Evolutionary conservation across 2,329 filamentous ascomycete genomes (phyloP), one percentile per base, ranked within the genome.

Genomic region (Beauveria bassiana): DNA sequence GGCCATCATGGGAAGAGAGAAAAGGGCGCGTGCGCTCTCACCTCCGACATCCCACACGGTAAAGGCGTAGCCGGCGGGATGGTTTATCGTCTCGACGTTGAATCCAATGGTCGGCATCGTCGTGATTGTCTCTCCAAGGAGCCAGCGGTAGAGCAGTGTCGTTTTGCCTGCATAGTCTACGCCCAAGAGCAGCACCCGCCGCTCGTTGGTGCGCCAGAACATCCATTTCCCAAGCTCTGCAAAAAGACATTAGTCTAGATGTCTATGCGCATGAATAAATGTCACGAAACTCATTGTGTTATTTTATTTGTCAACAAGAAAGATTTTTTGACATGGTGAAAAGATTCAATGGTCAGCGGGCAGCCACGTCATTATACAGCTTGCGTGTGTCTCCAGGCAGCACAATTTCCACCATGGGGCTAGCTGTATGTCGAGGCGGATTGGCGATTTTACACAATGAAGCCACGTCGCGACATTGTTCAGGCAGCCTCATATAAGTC

Each of bases 71-170:
- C 66, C 65, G 51, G 65, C 59, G 0, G 64, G 40, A 47, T 66
- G 62, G 1, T 67, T 64, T 0, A 93, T 87, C 2, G 86, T 90
- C 78, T 97, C 93, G 65, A 97, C 90, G 72, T 97, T 97, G 80
- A 97, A 96, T 63, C 88, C 93, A 72, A 96, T 95, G 68, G 93
- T 97, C 65, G 93, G 93, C 72, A 97, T 96, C 65, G 92, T 96
- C 70, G 91, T 95, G 72, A 96, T 91, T 73, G 91, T 89, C 82
- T 96, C 87, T 75, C 91, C 90, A 70, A 96, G 86, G 84, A 96
- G 96, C 77, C 96, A 75, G 71, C 86, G 84, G 75, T 92, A 92
- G 46, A 92, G 78, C 57, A 92, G 76, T 16, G 89, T 91, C 12
- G 89, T 92, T 76, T 92, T 92, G 70, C 89, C 89, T 24, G 87